Evolutionary conservation across 1,284 basidiomycete species (phyloP), one percentile per base, ranked within the genome.

Genomic region (Puccinia polysora): DNA sequence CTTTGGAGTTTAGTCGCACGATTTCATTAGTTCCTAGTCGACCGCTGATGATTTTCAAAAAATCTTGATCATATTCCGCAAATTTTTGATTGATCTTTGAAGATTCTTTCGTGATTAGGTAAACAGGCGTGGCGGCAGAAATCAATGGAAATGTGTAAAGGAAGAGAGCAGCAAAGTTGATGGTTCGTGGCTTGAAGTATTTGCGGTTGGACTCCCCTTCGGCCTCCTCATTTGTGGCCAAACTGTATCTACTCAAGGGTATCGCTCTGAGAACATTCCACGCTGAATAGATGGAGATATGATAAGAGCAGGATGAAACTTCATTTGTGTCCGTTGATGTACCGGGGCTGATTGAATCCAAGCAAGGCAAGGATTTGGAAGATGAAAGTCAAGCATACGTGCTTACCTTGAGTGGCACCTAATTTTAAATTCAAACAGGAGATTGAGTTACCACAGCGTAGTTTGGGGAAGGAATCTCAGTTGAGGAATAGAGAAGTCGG

Each of bases 131-230:
- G 12, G 38, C 58, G 1, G 38, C 20, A 45, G 45, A 60, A 15
- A 25, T 25, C 25, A 60, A 60, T 45, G 58, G 58, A 18, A 43
- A 45, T 1, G 20, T 5, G 40, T 45, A 60, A 18, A 60, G 32
- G 32, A 60, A 45, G n/a, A 45, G 1, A 23, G 58, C 25, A 15
- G 45, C 23, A 28, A 60, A 25, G n/a, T 60, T 60, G 15, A 60
- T 8, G 1, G 58, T 60, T 43, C 38, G 12, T 15, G 58, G 58
- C 23, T 45, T 43, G 58, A 60, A 60, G 23, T 60, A 60, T 5
- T 36, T 43, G 15, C 40, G 30, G 6, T 36, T 60, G 1, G 58
- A 60, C 7, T 45, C 40, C 38, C n/a, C 2, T 43, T 60, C 45
- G 12, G 23, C 10, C 7, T 45, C 40, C 38, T 18, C 2, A 60